Conservation (phyloP, 306 rosid species). For the Castanea crenata region DNA sequence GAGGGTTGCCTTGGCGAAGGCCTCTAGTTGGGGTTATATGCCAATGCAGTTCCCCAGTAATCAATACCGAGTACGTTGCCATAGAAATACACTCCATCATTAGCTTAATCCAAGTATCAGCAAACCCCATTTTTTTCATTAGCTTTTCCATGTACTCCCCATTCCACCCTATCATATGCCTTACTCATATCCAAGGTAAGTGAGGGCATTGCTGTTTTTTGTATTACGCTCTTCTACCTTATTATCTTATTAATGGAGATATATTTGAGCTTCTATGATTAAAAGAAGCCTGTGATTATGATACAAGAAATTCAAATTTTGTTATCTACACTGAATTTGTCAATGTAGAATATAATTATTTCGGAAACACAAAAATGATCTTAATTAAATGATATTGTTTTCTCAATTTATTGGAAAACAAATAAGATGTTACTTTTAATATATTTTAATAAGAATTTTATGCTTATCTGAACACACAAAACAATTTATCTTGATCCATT, state of each 20-base stretch:
- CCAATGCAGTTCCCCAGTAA: too few relatives aligned
- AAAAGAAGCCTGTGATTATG: neutral
- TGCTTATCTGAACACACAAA: neutral
- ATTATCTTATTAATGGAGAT: neutral
- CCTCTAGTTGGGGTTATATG: too few relatives aligned
- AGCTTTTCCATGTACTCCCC: too few relatives aligned
- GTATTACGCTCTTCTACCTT: neutral
- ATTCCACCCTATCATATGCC: too few relatives aligned
- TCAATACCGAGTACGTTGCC: too few relatives aligned
- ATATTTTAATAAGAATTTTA: neutral
- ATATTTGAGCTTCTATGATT: neutral
- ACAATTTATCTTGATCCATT: neutral
- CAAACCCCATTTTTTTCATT: too few relatives aligned
- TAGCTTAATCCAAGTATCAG: too few relatives aligned
- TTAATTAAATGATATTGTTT: neutral
- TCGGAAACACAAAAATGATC: neutral
- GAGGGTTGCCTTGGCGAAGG: too few relatives aligned
- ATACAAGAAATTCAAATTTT: neutral
- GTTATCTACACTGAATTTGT: neutral
- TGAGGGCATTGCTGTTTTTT: neutral
- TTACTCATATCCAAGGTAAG: neutral
- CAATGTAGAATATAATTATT: neutral
- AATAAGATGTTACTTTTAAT: neutral
- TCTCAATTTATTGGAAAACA: neutral
- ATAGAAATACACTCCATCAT: too few relatives aligned